Percentiles rank a stretch among this genome's conserved stretches.
phyloP scores from a whole-genome alignment of 2,329 filamentous ascomycete genomes.

The Exophiala bonariae region DNA sequence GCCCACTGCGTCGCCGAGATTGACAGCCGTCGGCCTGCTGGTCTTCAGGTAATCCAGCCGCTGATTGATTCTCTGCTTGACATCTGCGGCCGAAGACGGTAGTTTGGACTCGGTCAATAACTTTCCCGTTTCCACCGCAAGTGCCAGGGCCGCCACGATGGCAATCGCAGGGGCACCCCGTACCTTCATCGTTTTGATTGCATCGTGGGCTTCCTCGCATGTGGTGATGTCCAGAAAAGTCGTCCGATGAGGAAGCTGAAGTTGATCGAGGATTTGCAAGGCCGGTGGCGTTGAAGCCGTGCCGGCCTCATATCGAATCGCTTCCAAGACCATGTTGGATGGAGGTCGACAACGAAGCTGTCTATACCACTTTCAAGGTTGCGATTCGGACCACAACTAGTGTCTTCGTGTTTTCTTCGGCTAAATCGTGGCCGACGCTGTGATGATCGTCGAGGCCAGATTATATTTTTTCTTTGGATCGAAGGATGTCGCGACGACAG shows the following conservation, averaged over 20 bases:
- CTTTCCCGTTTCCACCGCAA: slow-evolving; percentile 77
- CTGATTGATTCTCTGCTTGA: slow-evolving; percentile 64
- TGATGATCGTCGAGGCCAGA: no score
- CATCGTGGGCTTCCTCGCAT: slow-evolving; percentile 63
- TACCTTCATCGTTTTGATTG: slow-evolving; percentile 65
- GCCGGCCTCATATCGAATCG: slow-evolving; percentile 60
- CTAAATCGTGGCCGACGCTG: no score
- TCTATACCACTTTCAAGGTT: no score
- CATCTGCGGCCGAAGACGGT: slow-evolving; percentile 56
- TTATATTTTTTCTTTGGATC: no score
- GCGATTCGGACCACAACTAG: no score
- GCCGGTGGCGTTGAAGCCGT: slow-evolving; percentile 28
- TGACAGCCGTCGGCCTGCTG: slow-evolving; percentile 91
- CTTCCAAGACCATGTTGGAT: slow-evolving; percentile 53
- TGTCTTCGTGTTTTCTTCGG: no score
- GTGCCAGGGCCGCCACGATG: slow-evolving; percentile 88
- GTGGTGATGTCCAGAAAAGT: slow-evolving; percentile 56
- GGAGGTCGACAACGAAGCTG: no score
- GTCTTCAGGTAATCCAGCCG: slow-evolving; percentile 84
- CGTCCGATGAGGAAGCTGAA: slow-evolving; percentile 61
- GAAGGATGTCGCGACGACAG: no score
- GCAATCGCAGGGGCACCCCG: slow-evolving; percentile 89
- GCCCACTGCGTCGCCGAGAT: slow-evolving; percentile 83
- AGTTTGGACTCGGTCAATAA: slow-evolving; percentile 37
- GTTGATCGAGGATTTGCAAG: slow-evolving; percentile 63